Evolutionary conservation across 1,284 basidiomycete species (phyloP).

Genomic region (Gomphus bonarii): DNA sequence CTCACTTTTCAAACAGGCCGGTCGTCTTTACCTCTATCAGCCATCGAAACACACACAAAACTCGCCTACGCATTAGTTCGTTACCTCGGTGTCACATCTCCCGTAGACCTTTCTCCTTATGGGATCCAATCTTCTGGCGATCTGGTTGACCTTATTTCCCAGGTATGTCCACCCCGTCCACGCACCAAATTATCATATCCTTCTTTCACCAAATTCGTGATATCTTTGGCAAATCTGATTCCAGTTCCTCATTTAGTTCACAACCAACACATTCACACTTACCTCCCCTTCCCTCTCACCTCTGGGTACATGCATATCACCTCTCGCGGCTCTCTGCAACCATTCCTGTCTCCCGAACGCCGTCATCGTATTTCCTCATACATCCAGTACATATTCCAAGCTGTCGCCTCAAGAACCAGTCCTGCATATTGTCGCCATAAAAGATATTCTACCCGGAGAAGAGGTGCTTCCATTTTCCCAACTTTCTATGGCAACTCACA

Average conservation of each 20-base stretch:
- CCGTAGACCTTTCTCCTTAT: slow-evolving; percentile 45
- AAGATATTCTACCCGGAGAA: slow-evolving; percentile 50
- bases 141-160: slow-evolving; percentile 62
- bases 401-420: slow-evolving; percentile 38
- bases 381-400: slow-evolving; percentile 19
- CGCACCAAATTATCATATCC: background rate
- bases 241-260: slow-evolving; percentile 46
- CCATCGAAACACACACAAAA: slow-evolving; percentile 49
- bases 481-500: slow-evolving; percentile 4
- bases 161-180: slow-evolving; percentile 29
- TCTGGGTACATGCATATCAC: slow-evolving; percentile 74
- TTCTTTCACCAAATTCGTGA: background rate
- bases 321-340: slow-evolving; percentile 73
- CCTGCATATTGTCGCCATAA: slow-evolving; percentile 66
- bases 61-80: slow-evolving; percentile 62
- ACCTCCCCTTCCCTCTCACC: slow-evolving; percentile 66
- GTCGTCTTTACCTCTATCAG: slow-evolving; percentile 33
- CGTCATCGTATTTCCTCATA: slow-evolving; percentile 77
- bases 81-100: slow-evolving; percentile 49
- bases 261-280: slow-evolving; percentile 82
- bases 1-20: slow-evolving; percentile 31
- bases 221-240: background rate
- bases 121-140: slow-evolving; percentile 47
- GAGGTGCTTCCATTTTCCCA: slow-evolving; percentile 39
- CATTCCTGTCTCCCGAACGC: slow-evolving; percentile 90